These are phyloP conservation scores for Microsporum canis DNA, from an alignment of 2,329 filamentous ascomycete species.

Conservation along the genomic window DNA sequence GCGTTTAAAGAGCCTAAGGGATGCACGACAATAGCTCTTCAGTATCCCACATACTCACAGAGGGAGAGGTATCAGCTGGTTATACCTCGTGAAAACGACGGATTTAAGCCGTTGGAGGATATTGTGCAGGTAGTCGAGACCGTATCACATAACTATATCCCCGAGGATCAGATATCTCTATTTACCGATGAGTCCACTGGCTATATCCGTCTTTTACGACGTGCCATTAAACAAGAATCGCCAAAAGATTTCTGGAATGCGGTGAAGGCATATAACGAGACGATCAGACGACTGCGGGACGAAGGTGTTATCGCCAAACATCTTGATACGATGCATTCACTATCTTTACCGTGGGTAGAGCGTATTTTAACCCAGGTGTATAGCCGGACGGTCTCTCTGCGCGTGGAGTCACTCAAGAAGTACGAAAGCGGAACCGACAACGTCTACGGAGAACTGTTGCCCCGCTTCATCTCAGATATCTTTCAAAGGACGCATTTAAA, in stretches of 20 bases:
- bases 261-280: conserved; percentile 65
- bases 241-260: conserved; percentile 61
- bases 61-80: conserved; percentile 69
- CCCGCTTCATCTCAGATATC: conserved; percentile 72
- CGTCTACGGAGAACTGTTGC: conserved; percentile 85
- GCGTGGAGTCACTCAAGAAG: conserved; percentile 68
- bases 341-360: conserved; percentile 62
- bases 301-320: conserved; percentile 62
- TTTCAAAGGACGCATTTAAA: conserved; percentile 67
- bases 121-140: conserved; percentile 59
- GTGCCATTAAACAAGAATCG: conserved; percentile 57
- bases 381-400: conserved; percentile 80
- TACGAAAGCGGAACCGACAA: conserved; percentile 89
- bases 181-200: conserved; percentile 64
- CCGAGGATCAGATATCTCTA: conserved; percentile 52
- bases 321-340: conserved; percentile 55
- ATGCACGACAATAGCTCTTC: conserved; percentile 51
- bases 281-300: conserved; percentile 53
- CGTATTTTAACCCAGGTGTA: conserved; percentile 83
- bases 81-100: conserved; percentile 65
- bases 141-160: conserved; percentile 66
- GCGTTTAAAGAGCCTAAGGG: conserved; percentile 37
- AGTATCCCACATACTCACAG: conserved; percentile 67
- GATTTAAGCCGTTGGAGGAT: conserved; percentile 55
- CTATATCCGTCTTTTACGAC: conserved; percentile 63